These are phyloP conservation scores for Sarocladium oryzae DNA, from an alignment of 2,329 filamentous ascomycete genomes.

Conservation along the genomic window DNA sequence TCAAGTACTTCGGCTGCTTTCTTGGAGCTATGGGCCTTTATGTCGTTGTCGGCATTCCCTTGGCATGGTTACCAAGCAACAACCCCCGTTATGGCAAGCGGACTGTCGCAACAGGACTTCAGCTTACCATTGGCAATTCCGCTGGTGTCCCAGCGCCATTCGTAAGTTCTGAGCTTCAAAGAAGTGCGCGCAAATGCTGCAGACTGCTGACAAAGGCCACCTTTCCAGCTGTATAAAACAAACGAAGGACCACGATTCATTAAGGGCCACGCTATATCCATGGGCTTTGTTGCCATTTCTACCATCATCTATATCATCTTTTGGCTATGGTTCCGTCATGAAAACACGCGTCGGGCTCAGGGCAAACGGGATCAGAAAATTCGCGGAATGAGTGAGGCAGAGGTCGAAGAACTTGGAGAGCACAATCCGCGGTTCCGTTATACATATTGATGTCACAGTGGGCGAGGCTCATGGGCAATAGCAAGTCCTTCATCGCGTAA, in stretches of 20 bases:
- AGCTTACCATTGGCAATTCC: constrained; percentile 57
- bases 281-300: constrained; percentile 39
- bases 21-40: constrained; percentile 58
- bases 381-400: constrained; percentile 21
- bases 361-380: constrained; percentile 23
- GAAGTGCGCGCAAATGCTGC: not conserved
- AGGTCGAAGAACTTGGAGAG: constrained; percentile 25
- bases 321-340: constrained; percentile 21
- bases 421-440: constrained; percentile 24
- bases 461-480: constrained; percentile 11
- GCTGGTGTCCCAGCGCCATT: constrained; percentile 59
- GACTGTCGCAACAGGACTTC: constrained; percentile 53
- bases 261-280: constrained; percentile 42
- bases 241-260: constrained; percentile 37
- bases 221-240: constrained; percentile 22
- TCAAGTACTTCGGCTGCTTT: constrained; percentile 57
- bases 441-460: constrained; percentile 16
- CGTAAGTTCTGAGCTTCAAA: constrained; percentile 13
- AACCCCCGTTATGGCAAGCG: constrained; percentile 59
- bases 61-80: constrained; percentile 45
- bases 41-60: constrained; percentile 28
- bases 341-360: constrained; percentile 27
- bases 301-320: constrained; percentile 34
- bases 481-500: too few relatives aligned
- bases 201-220: not conserved